These are phyloP conservation scores for Buxus sempervirens DNA, from an alignment of 164 flowering plant genomes.

Conservation along the genomic window DNA sequence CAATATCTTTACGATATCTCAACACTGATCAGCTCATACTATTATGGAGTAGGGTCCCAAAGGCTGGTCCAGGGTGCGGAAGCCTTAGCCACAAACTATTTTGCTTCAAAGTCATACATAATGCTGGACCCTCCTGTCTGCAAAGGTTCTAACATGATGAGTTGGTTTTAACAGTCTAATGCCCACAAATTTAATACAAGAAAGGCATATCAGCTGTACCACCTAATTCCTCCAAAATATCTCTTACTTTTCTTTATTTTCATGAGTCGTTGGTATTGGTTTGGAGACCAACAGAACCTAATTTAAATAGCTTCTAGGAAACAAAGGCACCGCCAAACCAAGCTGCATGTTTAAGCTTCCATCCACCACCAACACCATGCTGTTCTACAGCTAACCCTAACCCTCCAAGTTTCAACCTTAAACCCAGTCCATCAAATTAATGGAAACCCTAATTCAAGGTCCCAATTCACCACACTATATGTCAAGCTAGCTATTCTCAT, in stretches of 20 bases:
- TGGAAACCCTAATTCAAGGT: too few relatives aligned
- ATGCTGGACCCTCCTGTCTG: slow-evolving; percentile 13
- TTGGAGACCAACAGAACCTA: slow-evolving; percentile 4
- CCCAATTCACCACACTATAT: too few relatives aligned
- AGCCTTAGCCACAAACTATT: slow-evolving; percentile 1
- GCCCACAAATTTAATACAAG: slow-evolving; percentile 27
- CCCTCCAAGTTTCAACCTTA: not conserved
- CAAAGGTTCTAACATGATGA: slow-evolving; percentile 13
- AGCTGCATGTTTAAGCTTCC: not conserved
- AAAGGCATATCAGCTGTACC: slow-evolving; percentile 6
- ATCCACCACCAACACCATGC: not conserved
- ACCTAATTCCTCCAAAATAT: slow-evolving; percentile 9
- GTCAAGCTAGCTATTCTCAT: not conserved
- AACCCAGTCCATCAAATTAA: too few relatives aligned
- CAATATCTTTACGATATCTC: too few relatives aligned
- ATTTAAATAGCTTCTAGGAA: not conserved
- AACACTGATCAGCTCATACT: not conserved
- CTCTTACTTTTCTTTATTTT: not conserved
- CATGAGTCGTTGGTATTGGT: slow-evolving; percentile 6
- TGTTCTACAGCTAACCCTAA: slow-evolving; percentile 1
- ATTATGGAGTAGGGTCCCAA: not conserved
- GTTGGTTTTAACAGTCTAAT: not conserved
- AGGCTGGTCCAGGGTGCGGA: not conserved
- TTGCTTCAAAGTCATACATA: not conserved
- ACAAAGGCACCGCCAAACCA: not conserved